Evolutionary conservation across 345 rosid species (phyloP).

Genomic region (Conringia planisiliqua): DNA sequence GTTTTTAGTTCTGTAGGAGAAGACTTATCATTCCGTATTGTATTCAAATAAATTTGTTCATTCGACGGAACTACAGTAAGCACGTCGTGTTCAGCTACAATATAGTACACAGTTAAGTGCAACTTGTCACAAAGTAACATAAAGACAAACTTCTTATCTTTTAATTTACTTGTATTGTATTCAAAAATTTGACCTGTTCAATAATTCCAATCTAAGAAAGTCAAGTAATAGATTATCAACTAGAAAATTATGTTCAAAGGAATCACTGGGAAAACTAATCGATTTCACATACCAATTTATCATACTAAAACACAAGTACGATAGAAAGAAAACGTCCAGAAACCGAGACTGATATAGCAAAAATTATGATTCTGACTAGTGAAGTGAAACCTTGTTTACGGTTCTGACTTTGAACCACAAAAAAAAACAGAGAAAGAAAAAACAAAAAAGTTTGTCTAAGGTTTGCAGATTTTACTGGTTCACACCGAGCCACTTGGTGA

Average conservation of each 20-base stretch:
- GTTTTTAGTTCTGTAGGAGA: not conserved
- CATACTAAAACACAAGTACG: not conserved
- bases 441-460: not conserved
- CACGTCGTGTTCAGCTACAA: no score
- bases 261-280: not conserved
- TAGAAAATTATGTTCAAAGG: no score
- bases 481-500: constrained; percentile 64
- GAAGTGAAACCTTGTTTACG: not conserved
- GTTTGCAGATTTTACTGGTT: constrained; percentile 36
- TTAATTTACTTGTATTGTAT: no score
- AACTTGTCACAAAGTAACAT: not conserved
- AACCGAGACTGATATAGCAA: not conserved
- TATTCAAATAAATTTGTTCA: no score
- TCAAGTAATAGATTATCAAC: not conserved
- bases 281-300: no score
- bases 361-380: no score
- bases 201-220: not conserved
- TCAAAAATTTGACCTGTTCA: not conserved
- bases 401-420: not conserved
- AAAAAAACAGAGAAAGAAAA: not conserved
- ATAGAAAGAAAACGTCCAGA: no score
- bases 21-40: no score
- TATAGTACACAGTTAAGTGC: no score
- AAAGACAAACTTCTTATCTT: not conserved
- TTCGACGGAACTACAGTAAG: no score